Evolutionary conservation across 2,329 filamentous ascomycete species (phyloP), one percentile per base, ranked within the genome.

Genomic region (Coniochaeta prunicola): DNA sequence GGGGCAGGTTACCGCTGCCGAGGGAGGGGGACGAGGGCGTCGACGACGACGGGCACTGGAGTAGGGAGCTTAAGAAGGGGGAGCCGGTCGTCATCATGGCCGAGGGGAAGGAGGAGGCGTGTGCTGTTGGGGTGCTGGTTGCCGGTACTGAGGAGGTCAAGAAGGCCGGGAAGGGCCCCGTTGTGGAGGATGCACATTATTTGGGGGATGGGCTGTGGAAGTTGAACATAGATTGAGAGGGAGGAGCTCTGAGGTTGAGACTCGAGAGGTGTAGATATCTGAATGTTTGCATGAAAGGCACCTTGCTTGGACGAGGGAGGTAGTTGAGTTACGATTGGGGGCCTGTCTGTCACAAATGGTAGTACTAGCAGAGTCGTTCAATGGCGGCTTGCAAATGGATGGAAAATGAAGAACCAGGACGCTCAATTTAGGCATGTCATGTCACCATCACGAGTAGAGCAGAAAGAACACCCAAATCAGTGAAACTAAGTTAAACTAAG

Each of bases 131-230:
- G 0, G 78, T 89, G 63, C 71, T 99, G 70, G 91, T 91, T 67
- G 85, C 88, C 69, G 89, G 92, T 3, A 97, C 94, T 0, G 87
- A 88, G 73, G 92, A 97, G 74, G 92, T 96, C 72, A 96, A 94
- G 83, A 87, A 86, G 64, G 93, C 93, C 77, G 92, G 91, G 64
- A 97, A 97, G 78, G 94, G 94, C 0, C 90, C 92, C 6, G 94
- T 92, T 17, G 90, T 97, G 65, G 93, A 97, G 77, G 89, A 92
- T 61, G 91, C 91, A 33, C 94, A 99, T 81, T 97, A 88, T 77
- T 73, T 97, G 58, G 94, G 94, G 0, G 94, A 99, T 78, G 94
- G 93, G 19, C 76, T 99, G 66, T 99, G 94, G 94, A 90, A 81
- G 66, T 71, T 96, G 62, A 69, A 65, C 26, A 72, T 78, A 21